Conservation (phyloP, 1,139 yeast species). For the Candida pseudocylindracea region DNA sequence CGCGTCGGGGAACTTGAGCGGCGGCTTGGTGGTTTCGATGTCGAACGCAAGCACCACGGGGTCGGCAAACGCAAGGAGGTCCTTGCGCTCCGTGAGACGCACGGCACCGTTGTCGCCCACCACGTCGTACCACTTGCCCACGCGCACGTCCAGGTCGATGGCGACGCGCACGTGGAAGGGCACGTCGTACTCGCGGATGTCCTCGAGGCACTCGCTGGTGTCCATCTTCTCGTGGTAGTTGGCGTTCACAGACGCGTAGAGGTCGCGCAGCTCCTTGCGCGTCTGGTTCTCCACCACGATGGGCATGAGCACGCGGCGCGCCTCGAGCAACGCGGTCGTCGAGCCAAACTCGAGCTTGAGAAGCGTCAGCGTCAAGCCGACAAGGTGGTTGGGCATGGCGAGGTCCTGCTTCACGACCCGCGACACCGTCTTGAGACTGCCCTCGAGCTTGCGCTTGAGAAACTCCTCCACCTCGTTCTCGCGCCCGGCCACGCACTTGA, state of each 20-base stretch:
- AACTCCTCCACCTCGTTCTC: constrained; percentile 81
- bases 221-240: constrained; percentile 6
- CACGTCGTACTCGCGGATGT: constrained; percentile 83
- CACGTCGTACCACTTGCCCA: constrained; percentile 92
- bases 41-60: constrained; percentile 95
- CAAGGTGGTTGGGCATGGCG: constrained; percentile 60
- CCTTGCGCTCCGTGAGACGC: constrained; percentile 36
- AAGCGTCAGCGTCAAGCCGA: constrained; percentile 48
- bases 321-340: constrained; percentile 49
- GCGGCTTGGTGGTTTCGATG: constrained; percentile 94
- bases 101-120: constrained; percentile 36
- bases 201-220: constrained; percentile 23
- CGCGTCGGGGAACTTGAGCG: constrained; percentile 88
- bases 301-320: constrained; percentile 49
- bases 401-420: constrained; percentile 59
- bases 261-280: constrained; percentile 43
- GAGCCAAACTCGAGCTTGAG: constrained; percentile 58
- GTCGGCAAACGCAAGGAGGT: constrained; percentile 84
- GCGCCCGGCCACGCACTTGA: constrained; percentile 40
- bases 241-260: constrained; percentile 34
- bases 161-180: constrained; percentile 94
- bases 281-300: constrained; percentile 46
- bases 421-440: constrained; percentile 27
- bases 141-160: constrained; percentile 66
- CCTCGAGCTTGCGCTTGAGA: constrained; percentile 44